A percentile compares a stretch with the other conserved stretches of the same genome.
Evolutionary conservation across 331 rosid species (phyloP).

Genomic region (Erythrophleum ivorense): DNA sequence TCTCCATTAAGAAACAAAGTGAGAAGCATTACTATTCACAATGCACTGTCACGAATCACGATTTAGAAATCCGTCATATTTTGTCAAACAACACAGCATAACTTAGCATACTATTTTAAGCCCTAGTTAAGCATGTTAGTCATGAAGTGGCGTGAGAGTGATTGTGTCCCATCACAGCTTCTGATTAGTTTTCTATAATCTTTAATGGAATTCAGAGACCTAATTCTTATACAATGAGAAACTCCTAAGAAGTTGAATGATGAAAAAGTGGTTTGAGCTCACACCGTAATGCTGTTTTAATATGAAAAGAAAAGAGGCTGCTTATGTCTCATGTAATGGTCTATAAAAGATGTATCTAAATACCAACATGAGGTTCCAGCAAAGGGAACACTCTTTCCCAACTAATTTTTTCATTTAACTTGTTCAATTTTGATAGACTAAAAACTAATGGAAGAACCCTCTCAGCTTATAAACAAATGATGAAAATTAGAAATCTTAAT

Average conservation of each 20-base stretch:
- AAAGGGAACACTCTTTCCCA: constrained; percentile 49
- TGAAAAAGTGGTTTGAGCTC: constrained; percentile 20
- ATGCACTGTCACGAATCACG: not conserved
- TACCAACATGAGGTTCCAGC: constrained; percentile 57
- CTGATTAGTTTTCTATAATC: constrained; percentile 2
- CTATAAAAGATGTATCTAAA: constrained; percentile 41
- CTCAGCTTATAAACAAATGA: constrained; percentile 25
- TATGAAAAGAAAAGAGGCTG: constrained; percentile 36
- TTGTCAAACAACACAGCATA: not conserved
- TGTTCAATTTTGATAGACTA: constrained; percentile 14
- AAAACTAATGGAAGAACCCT: constrained; percentile 10
- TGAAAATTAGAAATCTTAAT: constrained; percentile 27
- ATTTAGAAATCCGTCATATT: not conserved
- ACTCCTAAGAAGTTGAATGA: constrained; percentile 26
- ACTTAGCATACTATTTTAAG: not conserved
- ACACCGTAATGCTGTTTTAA: not conserved
- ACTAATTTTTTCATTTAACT: not conserved
- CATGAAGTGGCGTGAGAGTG: not conserved
- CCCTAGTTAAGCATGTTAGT: not conserved
- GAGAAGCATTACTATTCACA: not conserved
- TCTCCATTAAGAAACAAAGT: no score
- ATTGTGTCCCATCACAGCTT: not conserved
- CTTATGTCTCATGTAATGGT: constrained; percentile 23
- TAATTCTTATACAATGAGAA: not conserved
- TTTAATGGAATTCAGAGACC: constrained; percentile 12